Percentiles rank a stretch among this genome's conserved stretches.
These are phyloP conservation scores for Peronospora farinosa DNA, from an alignment of 352 stramenopile genomes.

Conservation along the genomic window DNA sequence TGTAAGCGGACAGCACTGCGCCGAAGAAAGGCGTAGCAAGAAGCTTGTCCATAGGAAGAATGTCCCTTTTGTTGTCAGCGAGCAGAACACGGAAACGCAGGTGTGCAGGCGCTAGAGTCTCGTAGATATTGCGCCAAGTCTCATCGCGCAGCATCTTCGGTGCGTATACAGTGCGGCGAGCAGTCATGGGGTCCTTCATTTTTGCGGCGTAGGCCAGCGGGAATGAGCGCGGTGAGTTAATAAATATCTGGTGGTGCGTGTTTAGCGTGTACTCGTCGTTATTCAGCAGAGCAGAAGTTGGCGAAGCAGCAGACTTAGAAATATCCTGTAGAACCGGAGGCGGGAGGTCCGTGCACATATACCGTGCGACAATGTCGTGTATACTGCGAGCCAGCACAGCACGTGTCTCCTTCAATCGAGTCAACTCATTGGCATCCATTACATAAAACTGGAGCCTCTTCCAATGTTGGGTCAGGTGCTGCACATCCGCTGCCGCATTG, in stretches of 20 bases:
- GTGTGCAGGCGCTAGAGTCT: conserved; percentile 44
- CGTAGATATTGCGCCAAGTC: conserved; percentile 65
- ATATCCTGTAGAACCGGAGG: conserved; percentile 56
- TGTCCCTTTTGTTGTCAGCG: conserved; percentile 57
- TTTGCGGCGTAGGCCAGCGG: conserved; percentile 42
- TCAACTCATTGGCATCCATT: conserved; percentile 51
- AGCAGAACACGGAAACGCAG: conserved; percentile 52
- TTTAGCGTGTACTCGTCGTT: conserved; percentile 70
- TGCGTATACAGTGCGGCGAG: conserved; percentile 47
- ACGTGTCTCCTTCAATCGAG: conserved; percentile 47
- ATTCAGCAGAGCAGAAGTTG: conserved; percentile 27
- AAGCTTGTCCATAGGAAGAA: conserved; percentile 56
- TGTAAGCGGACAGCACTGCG: conserved; percentile 58
- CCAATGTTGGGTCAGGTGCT: conserved; percentile 51
- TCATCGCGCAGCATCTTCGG: conserved; percentile 73
- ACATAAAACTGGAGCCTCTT: conserved; percentile 73
- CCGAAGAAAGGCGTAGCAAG: conserved; percentile 55
- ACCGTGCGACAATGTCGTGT: conserved; percentile 59
- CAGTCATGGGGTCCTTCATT: conserved; percentile 37
- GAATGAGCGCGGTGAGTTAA: conserved; percentile 67
- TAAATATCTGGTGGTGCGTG: conserved; percentile 78
- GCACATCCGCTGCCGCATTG: conserved; percentile 30
- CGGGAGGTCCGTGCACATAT: conserved; percentile 57
- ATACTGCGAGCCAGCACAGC: conserved; percentile 53
- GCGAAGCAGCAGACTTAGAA: conserved; percentile 32